Percentiles rank a stretch among this genome's conserved stretches.
Evolutionary conservation across 2,329 filamentous ascomycete species (phyloP).

Genomic region (Hymenoscyphus infarciens): DNA sequence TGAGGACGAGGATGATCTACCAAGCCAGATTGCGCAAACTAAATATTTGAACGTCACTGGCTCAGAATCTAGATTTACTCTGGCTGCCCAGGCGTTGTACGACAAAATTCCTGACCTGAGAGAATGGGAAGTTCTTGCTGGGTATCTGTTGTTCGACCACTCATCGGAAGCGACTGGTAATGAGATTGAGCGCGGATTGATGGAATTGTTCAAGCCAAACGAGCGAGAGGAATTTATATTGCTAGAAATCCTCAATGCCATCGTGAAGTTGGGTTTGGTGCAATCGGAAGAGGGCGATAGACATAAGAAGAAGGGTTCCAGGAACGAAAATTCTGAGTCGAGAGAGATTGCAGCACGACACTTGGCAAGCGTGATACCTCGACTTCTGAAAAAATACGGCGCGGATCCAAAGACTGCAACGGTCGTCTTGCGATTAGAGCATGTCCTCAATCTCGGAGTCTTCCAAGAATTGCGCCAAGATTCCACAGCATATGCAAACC

Average conservation of each 20-base stretch:
- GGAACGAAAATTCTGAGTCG: conserved; percentile 60
- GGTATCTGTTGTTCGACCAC: conserved; percentile 91
- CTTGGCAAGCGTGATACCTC: conserved; percentile 75
- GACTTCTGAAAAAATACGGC: conserved; percentile 87
- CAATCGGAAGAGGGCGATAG: conserved; percentile 64
- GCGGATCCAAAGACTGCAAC: conserved; percentile 84
- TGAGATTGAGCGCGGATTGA: conserved; percentile 55
- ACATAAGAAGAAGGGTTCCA: conserved; percentile 47
- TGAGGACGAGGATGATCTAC: conserved; percentile 58
- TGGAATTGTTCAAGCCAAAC: conserved; percentile 29
- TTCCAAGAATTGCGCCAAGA: conserved; percentile 89
- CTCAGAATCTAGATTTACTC: conserved; percentile 76
- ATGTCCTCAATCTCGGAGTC: conserved; percentile 79
- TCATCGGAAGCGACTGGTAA: conserved; percentile 61
- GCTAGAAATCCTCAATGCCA: conserved; percentile 79
- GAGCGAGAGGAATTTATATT: conserved; percentile 73
- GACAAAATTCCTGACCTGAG: conserved; percentile 76
- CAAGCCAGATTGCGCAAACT: conserved; percentile 43
- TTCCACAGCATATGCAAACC: conserved; percentile 70
- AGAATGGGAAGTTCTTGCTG: conserved; percentile 84
- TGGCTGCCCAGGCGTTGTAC: conserved; percentile 82
- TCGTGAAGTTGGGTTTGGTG: conserved; percentile 70
- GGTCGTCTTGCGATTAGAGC: conserved; percentile 79
- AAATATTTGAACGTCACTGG: conserved; percentile 55
- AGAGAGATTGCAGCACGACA: conserved; percentile 76